Conservation (phyloP, 495 filamentous ascomycete genomes). For the Podospora tetraspora region DNA sequence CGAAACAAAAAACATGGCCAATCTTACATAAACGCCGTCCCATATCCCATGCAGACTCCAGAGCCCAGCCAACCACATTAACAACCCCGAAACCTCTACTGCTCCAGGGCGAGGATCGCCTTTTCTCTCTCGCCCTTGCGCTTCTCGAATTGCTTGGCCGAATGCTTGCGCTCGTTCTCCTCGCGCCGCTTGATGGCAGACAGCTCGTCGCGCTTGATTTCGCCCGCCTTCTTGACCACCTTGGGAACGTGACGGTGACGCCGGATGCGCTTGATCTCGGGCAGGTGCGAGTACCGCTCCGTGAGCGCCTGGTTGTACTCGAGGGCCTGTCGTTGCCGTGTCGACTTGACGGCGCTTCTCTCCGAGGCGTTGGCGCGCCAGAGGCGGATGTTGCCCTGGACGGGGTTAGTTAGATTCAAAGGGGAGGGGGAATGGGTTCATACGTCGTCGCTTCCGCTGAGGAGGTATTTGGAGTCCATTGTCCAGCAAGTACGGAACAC, state of each 20-base stretch:
- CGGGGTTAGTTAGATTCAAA: background rate
- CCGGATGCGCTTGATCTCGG: conserved; percentile 85
- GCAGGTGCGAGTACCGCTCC: conserved; percentile 88
- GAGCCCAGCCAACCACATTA: background rate
- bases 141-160: conserved; percentile 66
- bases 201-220: conserved; percentile 92
- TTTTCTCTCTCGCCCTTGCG: conserved; percentile 86
- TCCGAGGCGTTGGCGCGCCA: conserved; percentile 88
- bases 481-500: conserved; percentile 77
- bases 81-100: conserved; percentile 42
- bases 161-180: conserved; percentile 92
- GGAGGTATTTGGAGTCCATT: conserved; percentile 80
- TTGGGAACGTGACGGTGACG: conserved; percentile 89
- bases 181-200: conserved; percentile 78
- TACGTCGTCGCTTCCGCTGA: conserved; percentile 78
- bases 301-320: conserved; percentile 86
- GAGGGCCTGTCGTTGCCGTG: conserved; percentile 74
- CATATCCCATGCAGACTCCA: conserved; percentile 15
- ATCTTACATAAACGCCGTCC: conserved; percentile 22
- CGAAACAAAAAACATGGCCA: background rate
- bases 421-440: background rate
- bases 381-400: conserved; percentile 73
- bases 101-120: conserved; percentile 74
- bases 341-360: conserved; percentile 77
- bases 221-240: conserved; percentile 92